These are phyloP conservation scores for Thuidium tamariscinum DNA, from an alignment of 225 moss, liverwort and hornwort species.

Conservation along the genomic window DNA sequence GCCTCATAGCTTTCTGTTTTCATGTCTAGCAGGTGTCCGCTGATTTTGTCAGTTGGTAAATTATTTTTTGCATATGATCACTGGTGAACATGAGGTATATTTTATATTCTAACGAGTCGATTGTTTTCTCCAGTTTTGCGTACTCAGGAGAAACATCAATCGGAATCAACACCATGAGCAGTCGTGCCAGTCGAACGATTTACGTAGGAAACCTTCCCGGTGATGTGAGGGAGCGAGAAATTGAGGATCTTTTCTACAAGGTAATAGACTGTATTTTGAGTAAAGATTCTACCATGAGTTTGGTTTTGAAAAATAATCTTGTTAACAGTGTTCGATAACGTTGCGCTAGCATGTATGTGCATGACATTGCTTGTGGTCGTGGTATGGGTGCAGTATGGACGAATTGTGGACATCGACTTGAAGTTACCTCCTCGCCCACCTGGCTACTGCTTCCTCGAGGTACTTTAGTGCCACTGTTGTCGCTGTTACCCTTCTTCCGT, in stretches of 20 bases:
- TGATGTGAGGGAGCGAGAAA: constrained; percentile 92
- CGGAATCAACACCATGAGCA: constrained; percentile 47
- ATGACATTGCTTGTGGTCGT: neutral
- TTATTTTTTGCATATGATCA: constrained; percentile 24
- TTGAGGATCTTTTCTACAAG: constrained; percentile 94
- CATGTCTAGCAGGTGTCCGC: constrained; percentile 53
- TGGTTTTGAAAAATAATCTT: neutral
- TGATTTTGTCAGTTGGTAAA: constrained; percentile 58
- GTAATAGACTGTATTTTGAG: neutral
- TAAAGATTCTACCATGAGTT: neutral
- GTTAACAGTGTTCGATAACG: too few relatives aligned
- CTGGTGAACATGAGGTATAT: neutral
- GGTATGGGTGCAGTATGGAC: constrained; percentile 52
- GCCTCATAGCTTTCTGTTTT: constrained; percentile 87
- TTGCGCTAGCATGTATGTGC: neutral
- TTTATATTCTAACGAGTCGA: neutral
- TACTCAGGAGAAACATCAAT: neutral
- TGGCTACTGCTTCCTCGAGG: constrained; percentile 92
- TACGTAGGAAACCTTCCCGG: constrained; percentile 95
- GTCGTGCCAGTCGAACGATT: constrained; percentile 91
- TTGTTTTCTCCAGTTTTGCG: constrained; percentile 6
- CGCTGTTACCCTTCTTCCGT: neutral
- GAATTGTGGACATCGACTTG: constrained; percentile 85
- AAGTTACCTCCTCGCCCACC: constrained; percentile 93
- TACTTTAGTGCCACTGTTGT: neutral